Evolutionary conservation across 768 basidiomycete genomes (phyloP).

Genomic region (Artomyces pyxidatus): DNA sequence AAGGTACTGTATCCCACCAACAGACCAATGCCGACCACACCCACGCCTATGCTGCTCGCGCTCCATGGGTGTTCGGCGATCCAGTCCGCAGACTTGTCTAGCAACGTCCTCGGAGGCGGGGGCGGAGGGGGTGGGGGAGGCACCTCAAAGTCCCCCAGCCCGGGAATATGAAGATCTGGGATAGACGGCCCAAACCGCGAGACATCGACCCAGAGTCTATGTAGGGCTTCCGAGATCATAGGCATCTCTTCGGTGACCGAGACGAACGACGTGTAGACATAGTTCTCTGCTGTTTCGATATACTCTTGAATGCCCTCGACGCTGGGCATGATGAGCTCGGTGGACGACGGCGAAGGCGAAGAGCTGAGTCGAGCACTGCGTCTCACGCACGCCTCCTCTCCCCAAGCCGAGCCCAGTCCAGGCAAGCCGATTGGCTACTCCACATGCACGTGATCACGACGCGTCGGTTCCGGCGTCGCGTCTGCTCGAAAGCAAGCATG

Average conservation of each 20-base stretch:
- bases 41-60: constrained; percentile 43
- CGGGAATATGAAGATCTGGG: constrained; percentile 50
- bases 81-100: constrained; percentile 45
- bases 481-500: too few relatives aligned
- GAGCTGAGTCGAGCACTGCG: too few relatives aligned
- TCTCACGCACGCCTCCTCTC: too few relatives aligned
- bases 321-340: constrained; percentile 7
- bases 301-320: constrained; percentile 12
- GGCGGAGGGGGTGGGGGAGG: constrained; percentile 60
- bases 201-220: constrained; percentile 72
- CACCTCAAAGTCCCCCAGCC: constrained; percentile 64
- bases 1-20: constrained; percentile 45
- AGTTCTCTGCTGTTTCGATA: constrained; percentile 64
- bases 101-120: constrained; percentile 35
- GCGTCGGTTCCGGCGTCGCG: too few relatives aligned
- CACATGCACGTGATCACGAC: too few relatives aligned
- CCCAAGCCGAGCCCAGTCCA: too few relatives aligned
- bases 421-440: too few relatives aligned
- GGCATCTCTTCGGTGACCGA: constrained; percentile 54
- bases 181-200: constrained; percentile 60
- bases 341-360: too few relatives aligned
- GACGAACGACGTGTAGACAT: constrained; percentile 48
- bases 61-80: constrained; percentile 53
- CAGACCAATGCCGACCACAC: constrained; percentile 54
- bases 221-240: constrained; percentile 53